Base-by-base conservation (phyloP, 192 early-diverging fungal genomes). In the Coemansia sp. region DNA sequence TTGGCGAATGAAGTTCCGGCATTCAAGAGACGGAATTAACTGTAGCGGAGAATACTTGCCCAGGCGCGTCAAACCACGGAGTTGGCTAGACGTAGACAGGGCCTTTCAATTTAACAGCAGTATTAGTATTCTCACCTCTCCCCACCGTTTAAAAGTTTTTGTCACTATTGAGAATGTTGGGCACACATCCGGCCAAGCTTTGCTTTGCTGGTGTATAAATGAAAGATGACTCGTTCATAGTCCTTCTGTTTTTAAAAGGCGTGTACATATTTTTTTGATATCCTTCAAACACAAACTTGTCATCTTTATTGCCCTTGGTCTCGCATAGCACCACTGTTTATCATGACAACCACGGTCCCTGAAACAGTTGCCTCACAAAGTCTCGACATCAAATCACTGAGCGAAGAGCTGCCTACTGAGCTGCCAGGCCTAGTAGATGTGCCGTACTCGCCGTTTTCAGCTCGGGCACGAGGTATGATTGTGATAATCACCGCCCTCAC, bases 371-470 rank as follows among this genome's bases (percentile, higher is more conserved):
- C 36, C 22, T 62, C 61, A 12, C 10, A 24, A n/a, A 40, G 38
- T 13, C 18, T 20, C 7, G 36, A 40, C 61, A 38, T 16, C 9
- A 24, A 40, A 33, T 62, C 38, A 1, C 11, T 62, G 22, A 15
- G n/a, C 20, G 38, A 13, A 3, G 61, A 40, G 61, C 38, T 7
- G 38, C 61, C 6, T 18, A 13, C n/a, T 1, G 33, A 20, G 13
- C 11, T 2, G 31, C 3, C 55, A 15, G 31, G 31, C 29, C 11
- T 34, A 34, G 31, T 13, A 15, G 78, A 49, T 34, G 52, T 69
- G 68, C 76, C 81, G 10, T 86, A 86, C 68, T 74, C 77, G 15
- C 85, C 69, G 16, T 83, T 86, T 62, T 75, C 78, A 13, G 33
- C 70, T 13, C 53, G 55, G 15, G 47, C 50, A 20, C 72, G 78